These are phyloP conservation scores for Cafeteria roenbergensis DNA, from an alignment of 108 stramenopile genomes.

Conservation along the genomic window DNA sequence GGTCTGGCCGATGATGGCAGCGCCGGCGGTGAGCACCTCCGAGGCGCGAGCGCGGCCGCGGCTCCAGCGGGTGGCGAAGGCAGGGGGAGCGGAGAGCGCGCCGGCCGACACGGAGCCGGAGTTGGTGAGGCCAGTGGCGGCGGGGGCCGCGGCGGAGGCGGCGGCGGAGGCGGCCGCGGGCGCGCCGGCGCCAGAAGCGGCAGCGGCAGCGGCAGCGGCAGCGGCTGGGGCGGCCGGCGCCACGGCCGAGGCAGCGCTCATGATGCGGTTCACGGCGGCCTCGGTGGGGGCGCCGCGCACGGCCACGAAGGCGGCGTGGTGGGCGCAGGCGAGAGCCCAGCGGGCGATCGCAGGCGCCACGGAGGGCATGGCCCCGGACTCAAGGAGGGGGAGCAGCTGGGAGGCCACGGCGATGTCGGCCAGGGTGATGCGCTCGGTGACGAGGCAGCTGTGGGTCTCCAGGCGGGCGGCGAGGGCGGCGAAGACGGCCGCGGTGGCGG, in stretches of 20 bases:
- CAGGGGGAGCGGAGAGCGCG: too few species aligned
- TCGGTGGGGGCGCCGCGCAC: background rate
- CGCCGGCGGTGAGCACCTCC: constrained; percentile 20
- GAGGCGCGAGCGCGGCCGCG: constrained; percentile 8
- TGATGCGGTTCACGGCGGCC: background rate
- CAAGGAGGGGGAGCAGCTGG: constrained; percentile 15
- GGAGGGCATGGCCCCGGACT: background rate
- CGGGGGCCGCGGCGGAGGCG: constrained; percentile 17
- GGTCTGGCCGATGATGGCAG: constrained; percentile 30
- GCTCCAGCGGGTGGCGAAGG: background rate
- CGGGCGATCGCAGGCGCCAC: constrained; percentile 22
- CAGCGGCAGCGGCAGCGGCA: background rate
- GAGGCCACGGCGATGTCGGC: constrained; percentile 40
- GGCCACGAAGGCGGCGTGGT: constrained; percentile 12
- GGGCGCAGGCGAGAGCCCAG: constrained; percentile 28
- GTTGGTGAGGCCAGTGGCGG: too few species aligned
- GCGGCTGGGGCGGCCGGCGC: constrained; percentile 6
- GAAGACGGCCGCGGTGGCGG: background rate
- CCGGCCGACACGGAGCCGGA: too few species aligned
- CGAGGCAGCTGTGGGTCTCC: constrained; percentile 19
- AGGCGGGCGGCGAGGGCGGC: constrained; percentile 9
- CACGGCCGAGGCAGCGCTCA: constrained; percentile 6
- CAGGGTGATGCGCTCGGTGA: constrained; percentile 26
- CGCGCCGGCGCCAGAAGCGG: constrained; percentile 16
- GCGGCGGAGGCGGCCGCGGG: constrained; percentile 24